phyloP scores from a whole-genome alignment of 2,329 filamentous ascomycete species.

The Xylariaceae sp. region DNA sequence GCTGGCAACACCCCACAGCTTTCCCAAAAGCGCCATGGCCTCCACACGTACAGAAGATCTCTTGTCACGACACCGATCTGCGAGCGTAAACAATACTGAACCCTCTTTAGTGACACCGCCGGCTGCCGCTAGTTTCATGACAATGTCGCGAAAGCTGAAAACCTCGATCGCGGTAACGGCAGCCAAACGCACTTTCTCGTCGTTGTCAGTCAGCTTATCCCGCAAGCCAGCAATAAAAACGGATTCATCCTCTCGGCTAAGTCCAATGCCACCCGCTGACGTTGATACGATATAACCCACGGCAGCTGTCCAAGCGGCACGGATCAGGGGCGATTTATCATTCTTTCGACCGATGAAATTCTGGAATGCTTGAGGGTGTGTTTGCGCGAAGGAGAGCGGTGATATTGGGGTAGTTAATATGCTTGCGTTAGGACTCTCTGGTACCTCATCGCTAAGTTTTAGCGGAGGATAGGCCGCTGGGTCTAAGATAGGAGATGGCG shows the following conservation, averaged over 20 bases:
- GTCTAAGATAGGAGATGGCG: slow-evolving; percentile 66
- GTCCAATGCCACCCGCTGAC: slow-evolving; percentile 80
- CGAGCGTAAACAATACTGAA: slow-evolving; percentile 74
- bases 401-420: slow-evolving; percentile 78
- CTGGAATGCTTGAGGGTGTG: slow-evolving; percentile 72
- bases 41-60: slow-evolving; percentile 76
- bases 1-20: slow-evolving; percentile 88
- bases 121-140: slow-evolving; percentile 72
- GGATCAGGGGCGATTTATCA: slow-evolving; percentile 78
- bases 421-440: slow-evolving; percentile 46
- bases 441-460: slow-evolving; percentile 54
- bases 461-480: slow-evolving; percentile 79
- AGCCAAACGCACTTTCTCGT: slow-evolving; percentile 85
- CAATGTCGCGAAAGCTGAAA: slow-evolving; percentile 74
- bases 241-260: slow-evolving; percentile 77
- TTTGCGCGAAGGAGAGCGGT: slow-evolving; percentile 82
- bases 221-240: slow-evolving; percentile 67
- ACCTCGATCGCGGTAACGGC: slow-evolving; percentile 79
- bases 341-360: slow-evolving; percentile 79
- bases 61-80: slow-evolving; percentile 83
- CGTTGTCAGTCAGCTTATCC: slow-evolving; percentile 78
- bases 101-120: slow-evolving; percentile 71
- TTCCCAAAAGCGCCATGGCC: slow-evolving; percentile 77
- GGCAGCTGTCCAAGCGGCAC: slow-evolving; percentile 79
- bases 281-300: slow-evolving; percentile 85